phyloP scores from a whole-genome alignment of 768 basidiomycete genomes.

The Lentinula edodes region DNA sequence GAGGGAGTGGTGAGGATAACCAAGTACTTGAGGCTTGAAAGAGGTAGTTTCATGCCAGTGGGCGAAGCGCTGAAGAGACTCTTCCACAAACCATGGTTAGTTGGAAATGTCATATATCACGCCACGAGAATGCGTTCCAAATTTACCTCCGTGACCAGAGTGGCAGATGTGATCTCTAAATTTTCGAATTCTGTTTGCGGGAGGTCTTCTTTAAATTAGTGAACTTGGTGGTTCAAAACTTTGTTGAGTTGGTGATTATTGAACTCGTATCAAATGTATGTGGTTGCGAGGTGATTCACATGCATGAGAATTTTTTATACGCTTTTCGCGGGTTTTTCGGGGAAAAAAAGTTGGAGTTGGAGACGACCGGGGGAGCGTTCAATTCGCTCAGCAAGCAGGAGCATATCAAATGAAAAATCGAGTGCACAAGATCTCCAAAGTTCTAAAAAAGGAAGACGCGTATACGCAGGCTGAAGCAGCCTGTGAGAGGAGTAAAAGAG shows the following conservation, averaged over 20 bases:
- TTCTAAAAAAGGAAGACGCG: not conserved
- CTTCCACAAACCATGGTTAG: too few species aligned
- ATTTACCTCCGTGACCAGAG: not conserved
- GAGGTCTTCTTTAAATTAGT: too few species aligned
- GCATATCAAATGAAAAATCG: too few species aligned
- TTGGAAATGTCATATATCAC: not conserved
- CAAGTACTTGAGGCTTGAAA: too few species aligned
- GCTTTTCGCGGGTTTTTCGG: not conserved
- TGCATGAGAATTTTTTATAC: not conserved
- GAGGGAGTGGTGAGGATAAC: too few species aligned
- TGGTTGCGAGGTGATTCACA: not conserved
- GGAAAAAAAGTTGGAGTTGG: not conserved
- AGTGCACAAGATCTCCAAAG: not conserved
- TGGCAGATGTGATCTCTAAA: not conserved
- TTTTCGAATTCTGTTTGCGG: too few species aligned
- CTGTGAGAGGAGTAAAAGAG: not conserved
- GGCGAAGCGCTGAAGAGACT: too few species aligned
- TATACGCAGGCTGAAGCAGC: not conserved
- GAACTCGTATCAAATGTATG: not conserved
- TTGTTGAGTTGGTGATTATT: not conserved
- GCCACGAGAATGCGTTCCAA: not conserved
- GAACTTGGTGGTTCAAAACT: not conserved
- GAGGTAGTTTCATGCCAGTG: too few species aligned
- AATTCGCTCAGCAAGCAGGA: not conserved
- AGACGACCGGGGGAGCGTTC: not conserved